Evolutionary conservation across 805 yeast genomes (phyloP), one percentile per base, ranked within the genome.

Genomic region (Candida glaebosa): DNA sequence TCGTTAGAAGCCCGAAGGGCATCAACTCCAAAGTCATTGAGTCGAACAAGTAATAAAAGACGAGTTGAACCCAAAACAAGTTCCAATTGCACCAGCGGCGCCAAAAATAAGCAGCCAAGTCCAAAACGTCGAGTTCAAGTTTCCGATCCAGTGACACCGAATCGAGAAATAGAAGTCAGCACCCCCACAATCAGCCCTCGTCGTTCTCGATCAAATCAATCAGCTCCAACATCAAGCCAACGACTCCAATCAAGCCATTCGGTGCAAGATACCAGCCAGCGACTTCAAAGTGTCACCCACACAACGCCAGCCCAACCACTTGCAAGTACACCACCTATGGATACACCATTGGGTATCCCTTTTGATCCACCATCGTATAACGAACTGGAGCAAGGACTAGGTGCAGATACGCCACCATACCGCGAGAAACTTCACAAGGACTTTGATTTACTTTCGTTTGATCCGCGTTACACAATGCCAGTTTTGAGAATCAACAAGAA

Each of bases 401-500:
- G 18, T 2, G 42, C 47, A 4, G 59, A 52, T 33, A 41, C 53
- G 14, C 65, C 65, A 5, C 58, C 65, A 4, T 58, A 58, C 36
- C 49, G 53, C 18, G 56, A 50, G 14, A 48, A 46, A 16, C 47
- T 58, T 4, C 63, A 58, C 39, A 50, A 55, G 31, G 49, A 52
- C 39, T 43, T 53, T 10, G 65, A 60, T 40, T 31, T 57, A 12
- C 37, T 60, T 12, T 58, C 63, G 3, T 58, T 56, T 43, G 65
- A 60, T 39, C 53, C 63, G 2, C 41, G 63, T 33, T 56, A 56
- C 38, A 39, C 48, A 2, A 38, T 45, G 8, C 63, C 63, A 2
- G 52, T 57, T 7, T 40, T 60, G 17, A 32, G 65, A 28, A 47
- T 58, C 15, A 60, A 60, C 39, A 46, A 48, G 18, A 24, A 47